Base-by-base conservation (phyloP, 2,329 filamentous ascomycete genomes). In the Arthrobotrys pseudoclavata region DNA sequence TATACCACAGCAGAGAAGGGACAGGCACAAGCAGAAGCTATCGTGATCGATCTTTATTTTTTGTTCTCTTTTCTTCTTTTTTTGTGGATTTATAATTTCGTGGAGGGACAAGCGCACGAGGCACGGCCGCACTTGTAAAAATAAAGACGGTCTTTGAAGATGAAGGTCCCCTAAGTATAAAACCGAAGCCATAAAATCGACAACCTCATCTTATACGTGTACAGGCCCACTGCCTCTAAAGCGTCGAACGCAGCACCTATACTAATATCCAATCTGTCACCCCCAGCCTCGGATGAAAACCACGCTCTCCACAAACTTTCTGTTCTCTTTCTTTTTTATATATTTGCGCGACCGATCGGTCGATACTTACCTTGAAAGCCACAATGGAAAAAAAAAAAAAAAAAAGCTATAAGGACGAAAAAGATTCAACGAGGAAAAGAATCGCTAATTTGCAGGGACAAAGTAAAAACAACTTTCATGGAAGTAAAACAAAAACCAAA, bases 391-490 rank as follows among this genome's bases (percentile, higher is more conserved):
- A 40, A 40, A 31, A 31, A 4, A 31, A 31, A 31, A 31, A 31
- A 4, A 31, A 31, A 31, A 31, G 15, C 12, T 40, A n/a, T 3
- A 40, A 15, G 12, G 37, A 40, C 15, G 26, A 48, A 22, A 15
- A 47, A 61, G 50, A 42, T 29, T n/a, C 24, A 50, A n/a, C 24
- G 47, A 26, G 34, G 15, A 50, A 26, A 50, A n/a, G 18, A 47
- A 68, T 62, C 72, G 74, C 74, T 71, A 71, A 71, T 62, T n/a
- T 70, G 60, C 66, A 76, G 31, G 60, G 20, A 45, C 18, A 22
- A 40, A 18, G 9, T 29, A 48, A 12, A 64, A 26, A 31, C 55
- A 18, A 37, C 12, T n/a, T 22, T 52, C 9, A 52, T 18, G 24
- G 24, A 67, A 67, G 26, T 13, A 68, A 45, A 47, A 50, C 15